A percentile compares a stretch with the other conserved stretches of the same genome.
phyloP scores from a whole-genome alignment of 163 green algal genomes.

The Chlamydomonas reinhardtii region DNA sequence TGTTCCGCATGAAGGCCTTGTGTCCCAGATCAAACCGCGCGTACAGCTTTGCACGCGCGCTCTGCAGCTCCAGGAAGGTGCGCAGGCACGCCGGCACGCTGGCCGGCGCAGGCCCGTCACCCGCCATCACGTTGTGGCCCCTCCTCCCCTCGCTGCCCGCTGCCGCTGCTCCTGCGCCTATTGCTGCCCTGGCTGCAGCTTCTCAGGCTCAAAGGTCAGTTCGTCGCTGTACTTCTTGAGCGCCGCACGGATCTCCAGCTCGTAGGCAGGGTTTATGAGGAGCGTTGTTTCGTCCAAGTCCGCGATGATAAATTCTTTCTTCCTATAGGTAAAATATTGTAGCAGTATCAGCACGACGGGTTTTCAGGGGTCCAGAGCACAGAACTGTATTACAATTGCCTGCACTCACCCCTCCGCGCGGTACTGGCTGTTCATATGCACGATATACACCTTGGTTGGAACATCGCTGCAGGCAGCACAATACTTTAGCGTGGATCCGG shows the following conservation, averaged over 20 bases:
- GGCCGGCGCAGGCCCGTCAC: too few relatives aligned
- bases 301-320: conserved; percentile 43
- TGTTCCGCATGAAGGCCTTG: conserved; percentile 27
- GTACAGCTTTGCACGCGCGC: conserved; percentile 57
- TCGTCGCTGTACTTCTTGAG: conserved; percentile 54
- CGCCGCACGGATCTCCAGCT: conserved; percentile 36
- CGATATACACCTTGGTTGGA: conserved; percentile 71
- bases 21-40: conserved; percentile 47
- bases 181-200: conserved; percentile 14
- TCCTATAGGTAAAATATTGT: neutral
- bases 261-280: conserved; percentile 36
- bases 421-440: conserved; percentile 64
- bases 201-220: conserved; percentile 41
- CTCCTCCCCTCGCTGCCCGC: too few relatives aligned
- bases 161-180: too few relatives aligned
- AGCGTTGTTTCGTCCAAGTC: conserved; percentile 54
- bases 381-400: too few relatives aligned
- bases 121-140: too few relatives aligned
- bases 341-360: neutral
- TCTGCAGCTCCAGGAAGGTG: conserved; percentile 49
- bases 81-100: neutral
- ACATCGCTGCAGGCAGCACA: conserved; percentile 63
- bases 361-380: too few relatives aligned
- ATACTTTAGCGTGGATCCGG: neutral
- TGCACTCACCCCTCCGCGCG: conserved; percentile 4